Evolutionary conservation across 306 rosid species (phyloP), one percentile per base, ranked within the genome.

Genomic region (Quercus aquifolioides): DNA sequence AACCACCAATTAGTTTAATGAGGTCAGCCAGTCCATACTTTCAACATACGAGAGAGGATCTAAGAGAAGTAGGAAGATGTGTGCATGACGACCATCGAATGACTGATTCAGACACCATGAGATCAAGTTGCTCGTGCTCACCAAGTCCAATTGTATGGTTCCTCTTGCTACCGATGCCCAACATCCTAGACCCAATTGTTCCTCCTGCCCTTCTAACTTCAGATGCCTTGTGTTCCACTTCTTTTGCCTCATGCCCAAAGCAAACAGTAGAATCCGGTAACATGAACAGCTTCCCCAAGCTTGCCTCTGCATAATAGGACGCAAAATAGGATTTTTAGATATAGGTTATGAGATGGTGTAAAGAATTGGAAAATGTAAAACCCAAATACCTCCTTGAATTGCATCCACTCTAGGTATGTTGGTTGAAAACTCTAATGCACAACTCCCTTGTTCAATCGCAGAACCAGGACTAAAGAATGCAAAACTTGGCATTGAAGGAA

Each of bases 71-170:
- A 9, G 91, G 87, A 56, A 90, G 90, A 55, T 90, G 94, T 0
- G 98, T 94, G 85, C 97, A 94, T 0, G 98, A 94, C 13, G 93
- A 90, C 98, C 98, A 94, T 7, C 98, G 90, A 38, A 92, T 94
- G 67, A 94, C 91, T 17, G 97, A 92, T 84, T 94, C 94, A 2
- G 94, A 81, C 81, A 94, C 96, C 78, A 90, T 83, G 49, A 90
- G n/a, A 74, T 92, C 97, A 55, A 94, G 82, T 85, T 89, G 95
- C 84, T 90, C 96, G 0, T 74, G 89, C 76, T 94, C 97, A 5
- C 98, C 98, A 2, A 88, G 90, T 79, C 96, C 97, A 77, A 93
- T 93, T 12, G 97, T 93, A 69, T 90, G 92, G 76, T 91, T 91
- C 84, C 93, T 91, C 89, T 89, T 91, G 90, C 84, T 86, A 85